phyloP scores from a whole-genome alignment of 2,329 filamentous ascomycete genomes.

The Fusarium metavorans region DNA sequence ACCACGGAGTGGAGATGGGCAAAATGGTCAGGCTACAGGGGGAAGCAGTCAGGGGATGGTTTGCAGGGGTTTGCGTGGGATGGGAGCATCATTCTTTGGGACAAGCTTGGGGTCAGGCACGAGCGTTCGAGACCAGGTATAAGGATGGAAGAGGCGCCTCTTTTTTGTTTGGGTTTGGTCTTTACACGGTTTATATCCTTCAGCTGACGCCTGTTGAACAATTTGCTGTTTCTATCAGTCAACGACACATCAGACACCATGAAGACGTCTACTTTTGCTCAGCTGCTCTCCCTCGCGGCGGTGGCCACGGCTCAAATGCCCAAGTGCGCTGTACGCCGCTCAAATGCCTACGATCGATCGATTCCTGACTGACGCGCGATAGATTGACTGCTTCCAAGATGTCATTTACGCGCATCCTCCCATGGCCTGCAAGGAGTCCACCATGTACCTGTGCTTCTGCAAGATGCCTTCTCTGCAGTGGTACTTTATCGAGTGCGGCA shows the following conservation, averaged over 20 bases:
- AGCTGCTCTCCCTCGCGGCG: conserved; percentile 24
- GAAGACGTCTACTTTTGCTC: conserved; percentile 22
- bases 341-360: accelerated
- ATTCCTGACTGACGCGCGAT: not conserved
- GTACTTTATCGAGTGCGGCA: conserved; percentile 41
- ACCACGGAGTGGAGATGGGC: not conserved
- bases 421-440: conserved; percentile 44
- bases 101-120: conserved; percentile 11
- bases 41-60: conserved; percentile 5
- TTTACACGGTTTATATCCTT: not conserved
- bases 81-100: conserved; percentile 26
- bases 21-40: conserved; percentile 9
- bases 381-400: conserved; percentile 46
- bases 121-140: conserved; percentile 1
- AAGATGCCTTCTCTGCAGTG: conserved; percentile 38
- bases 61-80: conserved; percentile 23
- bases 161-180: not conserved
- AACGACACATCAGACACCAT: conserved; percentile 6
- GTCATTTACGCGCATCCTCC: conserved; percentile 46
- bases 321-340: conserved; percentile 32
- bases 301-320: conserved; percentile 7
- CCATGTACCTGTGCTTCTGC: conserved; percentile 49
- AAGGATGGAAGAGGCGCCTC: not conserved
- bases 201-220: not conserved
- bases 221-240: not conserved